A percentile compares a stretch with the other conserved stretches of the same genome.
phyloP scores from a whole-genome alignment of 495 filamentous ascomycete genomes.

The Tuber brumale region DNA sequence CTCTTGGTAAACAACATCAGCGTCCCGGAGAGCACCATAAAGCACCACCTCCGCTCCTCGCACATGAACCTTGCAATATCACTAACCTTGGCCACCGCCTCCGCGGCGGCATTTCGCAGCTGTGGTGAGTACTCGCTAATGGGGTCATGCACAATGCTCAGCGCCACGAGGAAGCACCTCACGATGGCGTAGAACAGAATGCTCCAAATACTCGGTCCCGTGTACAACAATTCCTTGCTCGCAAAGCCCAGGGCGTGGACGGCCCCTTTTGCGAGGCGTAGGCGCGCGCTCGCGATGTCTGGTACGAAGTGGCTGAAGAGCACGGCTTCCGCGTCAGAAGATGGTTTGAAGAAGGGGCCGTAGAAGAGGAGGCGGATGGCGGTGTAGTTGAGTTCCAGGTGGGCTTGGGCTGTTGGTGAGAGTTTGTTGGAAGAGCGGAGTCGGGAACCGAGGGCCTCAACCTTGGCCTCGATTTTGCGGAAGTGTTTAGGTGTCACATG shows the following conservation, averaged over 20 bases:
- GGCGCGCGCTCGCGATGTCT: constrained; percentile 15
- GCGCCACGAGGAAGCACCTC: constrained; percentile 29
- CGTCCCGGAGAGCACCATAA: constrained; percentile 30
- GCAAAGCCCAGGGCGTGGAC: constrained; percentile 21
- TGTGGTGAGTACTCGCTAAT: constrained; percentile 26
- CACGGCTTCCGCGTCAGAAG: constrained; percentile 16
- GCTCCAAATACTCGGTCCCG: constrained; percentile 34
- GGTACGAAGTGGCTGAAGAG: constrained; percentile 22
- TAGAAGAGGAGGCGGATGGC: constrained; percentile 31
- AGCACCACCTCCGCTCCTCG: constrained; percentile 29
- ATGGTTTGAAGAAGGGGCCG: constrained; percentile 32
- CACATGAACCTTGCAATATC: constrained; percentile 31
- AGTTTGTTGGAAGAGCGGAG: constrained; percentile 18
- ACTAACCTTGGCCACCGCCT: constrained; percentile 25
- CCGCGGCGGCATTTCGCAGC: constrained; percentile 13
- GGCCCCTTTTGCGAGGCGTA: constrained; percentile 18
- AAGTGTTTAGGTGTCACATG: constrained; percentile 22
- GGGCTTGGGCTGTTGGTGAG: constrained; percentile 9
- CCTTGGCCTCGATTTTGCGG: constrained; percentile 18
- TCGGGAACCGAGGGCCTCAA: constrained; percentile 12
- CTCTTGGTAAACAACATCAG: constrained; percentile 27
- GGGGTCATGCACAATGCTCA: constrained; percentile 33
- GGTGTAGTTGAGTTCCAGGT: constrained; percentile 28
- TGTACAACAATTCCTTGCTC: constrained; percentile 24
- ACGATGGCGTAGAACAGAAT: constrained; percentile 34